Evolutionary conservation across 371 early-diverging fungal species (phyloP).

Genomic region (Mucor circinelloides): DNA sequence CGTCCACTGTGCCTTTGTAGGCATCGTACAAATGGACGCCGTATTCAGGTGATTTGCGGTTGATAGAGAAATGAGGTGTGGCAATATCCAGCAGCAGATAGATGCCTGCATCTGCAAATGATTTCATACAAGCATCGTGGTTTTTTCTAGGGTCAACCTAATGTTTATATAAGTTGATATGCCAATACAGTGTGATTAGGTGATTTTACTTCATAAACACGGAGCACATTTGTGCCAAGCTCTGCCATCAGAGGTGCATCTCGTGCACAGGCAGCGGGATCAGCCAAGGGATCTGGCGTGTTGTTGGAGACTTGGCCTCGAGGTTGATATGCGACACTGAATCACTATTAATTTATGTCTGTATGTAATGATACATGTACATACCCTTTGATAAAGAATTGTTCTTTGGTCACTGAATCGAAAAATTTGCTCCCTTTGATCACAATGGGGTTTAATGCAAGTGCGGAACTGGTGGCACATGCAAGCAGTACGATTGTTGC

Average conservation of each 20-base stretch:
- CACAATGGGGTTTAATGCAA: conserved; percentile 59
- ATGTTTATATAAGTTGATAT: background rate
- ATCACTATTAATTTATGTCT: background rate
- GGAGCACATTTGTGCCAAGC: conserved; percentile 74
- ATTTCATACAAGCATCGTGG: conserved; percentile 79
- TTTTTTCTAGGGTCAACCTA: conserved; percentile 63
- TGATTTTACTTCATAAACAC: conserved; percentile 69
- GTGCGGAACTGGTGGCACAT: conserved; percentile 8
- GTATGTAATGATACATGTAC: too few species aligned
- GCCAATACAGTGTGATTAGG: background rate
- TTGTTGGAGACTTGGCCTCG: conserved; percentile 34
- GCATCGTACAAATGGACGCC: conserved; percentile 56
- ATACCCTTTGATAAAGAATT: conserved; percentile 79
- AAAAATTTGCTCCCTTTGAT: conserved; percentile 78
- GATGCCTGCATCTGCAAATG: conserved; percentile 67
- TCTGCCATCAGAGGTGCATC: conserved; percentile 70
- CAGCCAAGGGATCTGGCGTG: conserved; percentile 66
- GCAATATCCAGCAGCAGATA: conserved; percentile 75
- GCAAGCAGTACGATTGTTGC: conserved; percentile 4
- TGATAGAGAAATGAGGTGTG: conserved; percentile 64
- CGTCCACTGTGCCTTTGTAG: conserved; percentile 64
- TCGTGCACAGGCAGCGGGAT: conserved; percentile 62
- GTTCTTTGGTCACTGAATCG: conserved; percentile 69
- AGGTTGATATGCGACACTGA: conserved; percentile 76
- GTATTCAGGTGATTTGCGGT: conserved; percentile 72